Percentiles rank a stretch among this genome's conserved stretches.
Evolutionary conservation across 192 early-diverging fungal genomes (phyloP).

Genomic region (Backusella tuberculispora): DNA sequence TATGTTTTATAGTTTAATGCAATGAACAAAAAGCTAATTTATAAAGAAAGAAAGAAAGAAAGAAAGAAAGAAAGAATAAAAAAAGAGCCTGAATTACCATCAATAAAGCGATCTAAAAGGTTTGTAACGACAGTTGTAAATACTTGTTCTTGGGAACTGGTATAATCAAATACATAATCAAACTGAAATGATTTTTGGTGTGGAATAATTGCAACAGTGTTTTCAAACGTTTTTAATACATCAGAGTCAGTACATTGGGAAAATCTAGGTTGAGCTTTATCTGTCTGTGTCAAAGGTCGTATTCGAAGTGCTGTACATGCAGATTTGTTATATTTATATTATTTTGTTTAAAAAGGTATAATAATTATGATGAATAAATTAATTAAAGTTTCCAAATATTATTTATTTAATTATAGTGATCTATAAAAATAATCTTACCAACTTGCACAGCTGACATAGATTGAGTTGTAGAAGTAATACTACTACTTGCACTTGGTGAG

Average conservation of each 20-base stretch:
- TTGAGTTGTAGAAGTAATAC: constrained; percentile 5
- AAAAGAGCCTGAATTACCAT: constrained; percentile 19
- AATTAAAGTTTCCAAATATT: not conserved
- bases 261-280: constrained; percentile 31
- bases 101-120: constrained; percentile 35
- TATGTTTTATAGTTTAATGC: not conserved
- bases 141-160: constrained; percentile 38
- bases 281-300: constrained; percentile 30
- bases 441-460: constrained; percentile 20
- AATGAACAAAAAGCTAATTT: constrained; percentile 1
- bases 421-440: constrained; percentile 10
- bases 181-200: constrained; percentile 38
- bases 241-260: constrained; percentile 30
- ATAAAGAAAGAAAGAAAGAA: too few species aligned
- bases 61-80: too few species aligned
- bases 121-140: constrained; percentile 23
- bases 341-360: not conserved
- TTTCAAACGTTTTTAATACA: constrained; percentile 35
- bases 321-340: not conserved
- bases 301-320: constrained; percentile 27
- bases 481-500: constrained; percentile 8
- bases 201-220: constrained; percentile 26
- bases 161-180: constrained; percentile 33
- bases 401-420: not conserved
- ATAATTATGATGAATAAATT: not conserved